Evolutionary conservation across 75 land plant species (phyloP), one percentile per base, ranked within the genome.

Genomic region (Selaginella moellendorffii): DNA sequence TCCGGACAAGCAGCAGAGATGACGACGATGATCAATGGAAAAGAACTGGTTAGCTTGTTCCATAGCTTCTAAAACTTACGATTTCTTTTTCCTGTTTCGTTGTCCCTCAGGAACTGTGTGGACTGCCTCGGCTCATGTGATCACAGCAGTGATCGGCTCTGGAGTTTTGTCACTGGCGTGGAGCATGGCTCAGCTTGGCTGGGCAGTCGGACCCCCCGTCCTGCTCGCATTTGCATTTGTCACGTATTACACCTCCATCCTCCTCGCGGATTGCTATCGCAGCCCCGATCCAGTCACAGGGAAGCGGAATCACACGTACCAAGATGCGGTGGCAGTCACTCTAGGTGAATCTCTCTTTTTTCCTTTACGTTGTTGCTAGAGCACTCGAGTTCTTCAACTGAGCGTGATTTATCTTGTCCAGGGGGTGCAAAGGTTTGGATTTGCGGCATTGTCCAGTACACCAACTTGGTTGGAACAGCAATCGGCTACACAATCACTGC

Each of bases 401-500:
- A n/a, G n/a, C n/a, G n/a, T n/a, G n/a, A 36, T 36, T 5, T 36
- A 36, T 36, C 10, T 36, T 36, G 14, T 36, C 10, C 46, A 36
- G 46, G 46, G 46, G 46, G 46, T 5, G 10, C 14, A 9, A 61
- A 79, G 28, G 9, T 65, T 28, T 64, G 67, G 63, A 17, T 84
- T 0, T 84, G 87, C 66, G 87, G 78, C 51, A 1, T 82, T n/a
- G 68, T 65, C 14, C 87, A 84, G 28, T 82, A 82, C 68, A 24
- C 53, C 22, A 82, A 79, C 31, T 64, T 84, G 14, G 60, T 71
- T 5, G 87, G 85, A 24, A 61, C 66, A 9, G 22, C 76, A 21
- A 74, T 84, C 31, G 87, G 87, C 24, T 84, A 82, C 72, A 82
- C 80, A n/a, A 79, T 84, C 54, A 84, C 87, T 12, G 69, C 85